Conservation (phyloP, 2,329 filamentous ascomycete species). For the Endoconidiophora polonica region DNA sequence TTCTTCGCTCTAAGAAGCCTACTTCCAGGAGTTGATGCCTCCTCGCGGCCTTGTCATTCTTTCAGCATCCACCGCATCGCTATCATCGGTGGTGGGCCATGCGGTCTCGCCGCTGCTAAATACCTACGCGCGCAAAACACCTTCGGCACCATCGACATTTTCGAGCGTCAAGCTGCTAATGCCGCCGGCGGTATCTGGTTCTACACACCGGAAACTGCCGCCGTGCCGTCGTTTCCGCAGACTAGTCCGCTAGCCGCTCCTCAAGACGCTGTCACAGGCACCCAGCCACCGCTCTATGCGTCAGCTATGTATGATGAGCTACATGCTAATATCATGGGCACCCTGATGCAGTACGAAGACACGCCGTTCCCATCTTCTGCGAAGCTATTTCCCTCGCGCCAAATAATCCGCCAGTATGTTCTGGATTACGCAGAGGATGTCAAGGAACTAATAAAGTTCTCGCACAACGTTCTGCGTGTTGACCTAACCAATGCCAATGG, state of each 20-base stretch:
- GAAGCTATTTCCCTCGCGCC: constrained; percentile 58
- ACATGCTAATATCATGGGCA: constrained; percentile 73
- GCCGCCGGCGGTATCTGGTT: constrained; percentile 72
- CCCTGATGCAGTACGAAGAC: constrained; percentile 67
- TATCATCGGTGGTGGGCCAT: constrained; percentile 69
- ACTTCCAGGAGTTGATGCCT: background rate
- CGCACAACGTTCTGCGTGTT: constrained; percentile 51
- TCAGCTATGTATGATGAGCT: constrained; percentile 69
- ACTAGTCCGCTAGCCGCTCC: constrained; percentile 50
- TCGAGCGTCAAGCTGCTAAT: constrained; percentile 55
- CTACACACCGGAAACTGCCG: constrained; percentile 40
- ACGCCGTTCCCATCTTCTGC: constrained; percentile 44
- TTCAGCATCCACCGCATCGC: constrained; percentile 48
- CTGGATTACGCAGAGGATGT: constrained; percentile 54
- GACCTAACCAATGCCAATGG: constrained; percentile 17
- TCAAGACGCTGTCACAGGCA: constrained; percentile 23
- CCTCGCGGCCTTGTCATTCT: constrained; percentile 2
- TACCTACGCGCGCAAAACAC: constrained; percentile 53
- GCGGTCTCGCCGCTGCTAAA: constrained; percentile 64
- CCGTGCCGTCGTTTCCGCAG: constrained; percentile 44
- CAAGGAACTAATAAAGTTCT: constrained; percentile 49
- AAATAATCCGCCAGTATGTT: constrained; percentile 58
- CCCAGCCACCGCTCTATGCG: constrained; percentile 44
- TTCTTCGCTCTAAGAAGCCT: background rate
- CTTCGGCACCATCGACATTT: constrained; percentile 57